phyloP scores from a whole-genome alignment of 305 asterid species.

The Fraxinus velutina region DNA sequence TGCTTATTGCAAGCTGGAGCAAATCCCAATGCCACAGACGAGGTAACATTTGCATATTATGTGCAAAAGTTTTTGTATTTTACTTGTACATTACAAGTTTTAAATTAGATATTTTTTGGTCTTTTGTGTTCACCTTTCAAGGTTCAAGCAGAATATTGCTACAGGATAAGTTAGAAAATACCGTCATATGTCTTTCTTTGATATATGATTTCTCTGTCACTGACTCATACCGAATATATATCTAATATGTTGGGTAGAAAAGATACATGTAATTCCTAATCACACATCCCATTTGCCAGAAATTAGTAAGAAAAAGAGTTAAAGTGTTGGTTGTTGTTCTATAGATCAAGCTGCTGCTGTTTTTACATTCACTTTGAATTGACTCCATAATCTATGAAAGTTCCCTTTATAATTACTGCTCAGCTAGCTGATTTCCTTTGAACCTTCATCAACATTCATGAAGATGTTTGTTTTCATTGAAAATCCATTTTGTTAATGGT shows the following conservation, averaged over 20 bases:
- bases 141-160: not conserved
- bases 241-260: not conserved
- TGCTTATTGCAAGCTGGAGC: slow-evolving; percentile 89
- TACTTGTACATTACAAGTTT: not conserved
- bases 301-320: not conserved
- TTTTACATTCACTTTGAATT: not conserved
- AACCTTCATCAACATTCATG: not conserved
- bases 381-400: not conserved
- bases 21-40: slow-evolving; percentile 76
- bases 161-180: slow-evolving; percentile 10
- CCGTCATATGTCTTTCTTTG: not conserved
- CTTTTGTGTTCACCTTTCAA: slow-evolving; percentile 1
- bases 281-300: not conserved
- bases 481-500: not conserved
- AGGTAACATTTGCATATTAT: slow-evolving; percentile 38
- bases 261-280: not conserved
- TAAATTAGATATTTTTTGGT: not conserved
- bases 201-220: not conserved
- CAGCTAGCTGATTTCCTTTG: not conserved
- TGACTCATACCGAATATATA: not conserved
- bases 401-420: not conserved
- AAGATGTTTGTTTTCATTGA: not conserved
- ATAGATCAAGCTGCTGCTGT: not conserved
- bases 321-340: not conserved
- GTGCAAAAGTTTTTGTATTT: not conserved